phyloP scores from a whole-genome alignment of 2,329 filamentous ascomycete genomes.

The Alternaria triticina region DNA sequence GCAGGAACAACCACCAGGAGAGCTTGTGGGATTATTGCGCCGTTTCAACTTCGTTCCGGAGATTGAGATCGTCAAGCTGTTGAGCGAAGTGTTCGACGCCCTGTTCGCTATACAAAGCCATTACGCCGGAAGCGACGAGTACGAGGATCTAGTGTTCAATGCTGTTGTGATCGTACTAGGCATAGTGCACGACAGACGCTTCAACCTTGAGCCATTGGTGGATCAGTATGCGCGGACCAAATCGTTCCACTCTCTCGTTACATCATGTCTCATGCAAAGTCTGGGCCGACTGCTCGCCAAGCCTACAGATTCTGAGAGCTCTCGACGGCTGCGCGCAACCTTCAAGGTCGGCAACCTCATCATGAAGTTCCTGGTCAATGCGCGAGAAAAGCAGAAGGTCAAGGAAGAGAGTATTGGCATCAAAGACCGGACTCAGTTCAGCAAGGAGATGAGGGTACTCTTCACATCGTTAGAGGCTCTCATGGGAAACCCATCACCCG shows the following conservation, averaged over 20 bases:
- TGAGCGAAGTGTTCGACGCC: constrained; percentile 86
- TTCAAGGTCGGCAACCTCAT: constrained; percentile 95
- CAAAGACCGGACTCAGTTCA: constrained; percentile 76
- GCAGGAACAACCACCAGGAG: constrained; percentile 75
- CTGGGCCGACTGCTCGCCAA: constrained; percentile 84
- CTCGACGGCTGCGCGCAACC: constrained; percentile 83
- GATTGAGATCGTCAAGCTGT: constrained; percentile 94
- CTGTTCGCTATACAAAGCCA: constrained; percentile 92
- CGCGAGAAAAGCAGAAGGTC: constrained; percentile 81
- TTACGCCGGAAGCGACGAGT: constrained; percentile 87
- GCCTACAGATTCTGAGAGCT: constrained; percentile 80
- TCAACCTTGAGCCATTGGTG: constrained; percentile 88
- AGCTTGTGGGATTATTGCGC: constrained; percentile 76
- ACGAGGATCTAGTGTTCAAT: constrained; percentile 91
- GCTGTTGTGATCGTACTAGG: constrained; percentile 87
- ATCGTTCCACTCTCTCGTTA: constrained; percentile 94
- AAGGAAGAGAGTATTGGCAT: constrained; percentile 90
- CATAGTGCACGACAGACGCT: constrained; percentile 92
- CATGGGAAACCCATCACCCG: constrained; percentile 85
- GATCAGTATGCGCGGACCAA: constrained; percentile 87
- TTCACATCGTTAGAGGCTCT: constrained; percentile 89
- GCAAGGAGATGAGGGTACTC: constrained; percentile 80
- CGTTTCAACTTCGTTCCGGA: constrained; percentile 93
- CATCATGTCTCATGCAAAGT: constrained; percentile 83
- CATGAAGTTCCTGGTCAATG: constrained; percentile 92